Conservation (phyloP, 75 land plant genomes). For the Sequoiadendron giganteum region DNA sequence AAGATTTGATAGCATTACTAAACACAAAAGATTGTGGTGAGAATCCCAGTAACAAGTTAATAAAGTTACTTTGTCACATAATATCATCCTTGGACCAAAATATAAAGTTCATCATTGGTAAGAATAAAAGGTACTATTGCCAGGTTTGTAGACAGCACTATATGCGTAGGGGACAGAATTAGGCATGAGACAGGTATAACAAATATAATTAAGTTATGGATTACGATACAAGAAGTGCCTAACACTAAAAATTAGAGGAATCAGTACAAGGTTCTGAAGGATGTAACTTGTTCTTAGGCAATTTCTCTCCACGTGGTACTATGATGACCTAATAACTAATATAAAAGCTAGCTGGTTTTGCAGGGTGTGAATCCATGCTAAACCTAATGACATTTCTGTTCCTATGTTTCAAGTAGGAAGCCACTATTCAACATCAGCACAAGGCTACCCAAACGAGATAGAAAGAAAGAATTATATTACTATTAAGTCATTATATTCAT, state of each 20-base stretch:
- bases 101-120: neutral
- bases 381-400: neutral
- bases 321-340: neutral
- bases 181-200: neutral
- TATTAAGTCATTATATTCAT: neutral
- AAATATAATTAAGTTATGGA: neutral
- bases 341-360: neutral
- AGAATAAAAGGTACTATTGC: neutral
- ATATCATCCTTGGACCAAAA: neutral
- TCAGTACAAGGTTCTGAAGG: neutral
- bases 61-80: neutral
- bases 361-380: neutral
- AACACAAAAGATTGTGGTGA: neutral
- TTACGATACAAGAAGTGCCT: neutral
- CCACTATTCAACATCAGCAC: neutral
- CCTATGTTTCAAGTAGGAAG: neutral
- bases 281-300: neutral
- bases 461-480: neutral
- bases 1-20: neutral
- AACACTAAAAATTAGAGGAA: neutral
- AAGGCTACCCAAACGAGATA: neutral
- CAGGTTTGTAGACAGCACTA: neutral
- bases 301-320: neutral
- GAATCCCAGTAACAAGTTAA: neutral
- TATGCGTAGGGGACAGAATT: neutral